These are phyloP conservation scores for Candida mesenterica DNA, from an alignment of 1,139 yeast species.

Conservation along the genomic window DNA sequence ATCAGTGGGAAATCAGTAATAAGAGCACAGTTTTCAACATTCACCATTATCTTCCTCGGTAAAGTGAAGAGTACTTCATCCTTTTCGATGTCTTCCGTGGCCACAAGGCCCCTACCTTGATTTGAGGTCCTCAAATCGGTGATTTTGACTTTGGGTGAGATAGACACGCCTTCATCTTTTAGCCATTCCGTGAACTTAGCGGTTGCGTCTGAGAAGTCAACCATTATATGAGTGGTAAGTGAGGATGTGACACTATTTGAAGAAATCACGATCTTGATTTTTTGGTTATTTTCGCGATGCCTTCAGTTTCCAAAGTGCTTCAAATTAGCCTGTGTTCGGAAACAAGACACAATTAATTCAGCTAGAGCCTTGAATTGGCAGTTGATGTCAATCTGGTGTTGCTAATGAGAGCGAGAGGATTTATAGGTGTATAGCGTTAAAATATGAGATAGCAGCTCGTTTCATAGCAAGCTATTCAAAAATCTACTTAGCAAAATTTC, in stretches of 20 bases:
- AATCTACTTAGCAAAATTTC: too few species aligned
- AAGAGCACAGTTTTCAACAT: slow-evolving; percentile 56
- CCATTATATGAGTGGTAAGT: slow-evolving; percentile 4
- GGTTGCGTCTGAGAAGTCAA: slow-evolving; percentile 27
- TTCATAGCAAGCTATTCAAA: too few species aligned
- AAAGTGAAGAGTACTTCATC: slow-evolving; percentile 68
- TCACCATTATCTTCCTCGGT: slow-evolving; percentile 59
- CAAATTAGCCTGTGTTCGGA: too few species aligned
- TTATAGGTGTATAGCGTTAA: too few species aligned
- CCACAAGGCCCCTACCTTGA: slow-evolving; percentile 81
- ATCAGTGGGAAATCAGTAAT: slow-evolving; percentile 30
- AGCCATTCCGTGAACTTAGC: slow-evolving; percentile 56
- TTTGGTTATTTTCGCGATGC: too few species aligned
- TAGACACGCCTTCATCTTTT: slow-evolving; percentile 34
- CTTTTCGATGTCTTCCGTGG: slow-evolving; percentile 53
- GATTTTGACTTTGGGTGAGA: slow-evolving; percentile 58
- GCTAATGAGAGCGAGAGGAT: too few species aligned
- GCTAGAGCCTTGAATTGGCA: too few species aligned
- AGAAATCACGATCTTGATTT: too few species aligned
- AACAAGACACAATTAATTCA: too few species aligned
- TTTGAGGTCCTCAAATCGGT: slow-evolving; percentile 54
- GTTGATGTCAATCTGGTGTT: too few species aligned
- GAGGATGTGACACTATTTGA: neutral
- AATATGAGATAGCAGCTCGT: too few species aligned
- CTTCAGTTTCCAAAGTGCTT: too few species aligned